A percentile compares a stretch with the other conserved stretches of the same genome.
Conservation (phyloP, 371 early-diverging fungal species). For the Rhizopus arrhizus region DNA sequence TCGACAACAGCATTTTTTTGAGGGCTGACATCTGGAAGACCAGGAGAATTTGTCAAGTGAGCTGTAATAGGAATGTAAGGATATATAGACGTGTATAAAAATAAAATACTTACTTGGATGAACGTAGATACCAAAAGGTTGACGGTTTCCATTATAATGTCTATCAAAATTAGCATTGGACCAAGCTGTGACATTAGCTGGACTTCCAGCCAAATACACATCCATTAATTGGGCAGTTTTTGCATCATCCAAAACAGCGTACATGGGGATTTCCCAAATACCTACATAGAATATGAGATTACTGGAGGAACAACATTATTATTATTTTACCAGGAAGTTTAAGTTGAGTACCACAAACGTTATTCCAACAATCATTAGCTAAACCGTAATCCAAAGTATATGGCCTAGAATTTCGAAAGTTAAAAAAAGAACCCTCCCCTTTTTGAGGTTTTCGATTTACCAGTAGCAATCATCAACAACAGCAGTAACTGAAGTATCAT, state of each 20-base stretch:
- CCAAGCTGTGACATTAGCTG: conserved; percentile 53
- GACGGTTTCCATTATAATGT: conserved; percentile 67
- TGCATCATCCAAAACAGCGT: conserved; percentile 49
- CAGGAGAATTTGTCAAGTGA: conserved; percentile 48
- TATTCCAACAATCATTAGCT: conserved; percentile 72
- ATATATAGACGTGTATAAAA: too few relatives aligned
- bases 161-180: conserved; percentile 63
- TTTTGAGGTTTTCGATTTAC: conserved; percentile 26
- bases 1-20: conserved; percentile 44
- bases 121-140: conserved; percentile 71
- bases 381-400: conserved; percentile 77
- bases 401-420: conserved; percentile 42
- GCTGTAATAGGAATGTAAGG: conserved; percentile 15
- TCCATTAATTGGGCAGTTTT: conserved; percentile 68
- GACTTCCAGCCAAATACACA: conserved; percentile 61
- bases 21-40: conserved; percentile 38
- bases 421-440: background rate
- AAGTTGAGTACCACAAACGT: conserved; percentile 56
- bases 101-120: conserved; percentile 46
- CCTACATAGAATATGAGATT: conserved; percentile 44
- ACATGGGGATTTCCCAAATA: conserved; percentile 78
- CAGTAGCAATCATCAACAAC: conserved; percentile 59
- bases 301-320: background rate
- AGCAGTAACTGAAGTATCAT: conserved; percentile 68
- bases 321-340: conserved; percentile 50